These are phyloP conservation scores for Metschnikowia proteae DNA, from an alignment of 805 yeast species.

Conservation along the genomic window DNA sequence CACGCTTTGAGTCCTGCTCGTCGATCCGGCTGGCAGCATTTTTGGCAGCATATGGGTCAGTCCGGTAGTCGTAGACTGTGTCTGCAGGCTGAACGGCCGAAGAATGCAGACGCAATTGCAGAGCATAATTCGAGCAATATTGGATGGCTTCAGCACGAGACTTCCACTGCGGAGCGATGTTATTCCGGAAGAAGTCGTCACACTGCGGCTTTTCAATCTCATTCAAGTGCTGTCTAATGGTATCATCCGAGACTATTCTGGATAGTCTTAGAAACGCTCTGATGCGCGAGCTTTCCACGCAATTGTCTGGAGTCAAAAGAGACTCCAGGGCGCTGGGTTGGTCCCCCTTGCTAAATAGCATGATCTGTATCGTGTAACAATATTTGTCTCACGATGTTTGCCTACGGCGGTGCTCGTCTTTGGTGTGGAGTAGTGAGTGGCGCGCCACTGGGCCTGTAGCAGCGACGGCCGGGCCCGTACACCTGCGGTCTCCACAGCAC, in stretches of 20 bases:
- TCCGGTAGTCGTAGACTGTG: conserved; percentile 27
- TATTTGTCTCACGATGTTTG: no score
- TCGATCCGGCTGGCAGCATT: conserved; percentile 21
- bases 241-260: conserved; percentile 39
- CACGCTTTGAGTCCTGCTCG: conserved; percentile 25
- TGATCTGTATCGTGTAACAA: background rate
- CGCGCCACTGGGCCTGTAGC: no score
- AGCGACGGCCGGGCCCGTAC: no score
- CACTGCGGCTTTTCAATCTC: conserved; percentile 24
- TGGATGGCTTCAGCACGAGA: conserved; percentile 27
- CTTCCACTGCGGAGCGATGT: conserved; percentile 37
- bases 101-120: conserved; percentile 19
- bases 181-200: conserved; percentile 24
- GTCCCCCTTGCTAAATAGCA: conserved; percentile 1
- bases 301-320: conserved; percentile 29
- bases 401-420: no score
- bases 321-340: background rate
- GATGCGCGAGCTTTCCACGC: conserved; percentile 31
- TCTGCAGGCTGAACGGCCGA: background rate
- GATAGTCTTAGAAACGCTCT: conserved; percentile 38
- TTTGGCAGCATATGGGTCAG: conserved; percentile 38
- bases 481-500: no score
- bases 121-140: conserved; percentile 31
- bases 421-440: background rate
- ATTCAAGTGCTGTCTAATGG: conserved; percentile 36